Percentiles rank a stretch among this genome's conserved stretches.
Evolutionary conservation across 345 rosid species (phyloP).

Genomic region (Mercurialis annua): DNA sequence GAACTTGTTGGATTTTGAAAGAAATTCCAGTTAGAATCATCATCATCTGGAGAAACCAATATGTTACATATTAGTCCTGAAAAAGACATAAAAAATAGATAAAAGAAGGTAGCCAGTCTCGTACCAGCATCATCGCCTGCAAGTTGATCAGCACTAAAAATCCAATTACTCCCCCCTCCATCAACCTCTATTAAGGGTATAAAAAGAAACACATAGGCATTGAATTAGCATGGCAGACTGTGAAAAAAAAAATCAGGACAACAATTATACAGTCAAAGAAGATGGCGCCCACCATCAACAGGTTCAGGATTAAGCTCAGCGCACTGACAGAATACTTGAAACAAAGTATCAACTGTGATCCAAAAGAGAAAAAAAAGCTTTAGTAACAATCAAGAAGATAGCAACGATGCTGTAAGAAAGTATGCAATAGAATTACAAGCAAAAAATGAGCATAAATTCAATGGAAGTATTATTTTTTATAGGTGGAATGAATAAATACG

Average conservation of each 20-base stretch:
- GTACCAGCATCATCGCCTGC: slow-evolving; percentile 50
- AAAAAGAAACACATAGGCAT: background rate
- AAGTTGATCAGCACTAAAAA: slow-evolving; percentile 81
- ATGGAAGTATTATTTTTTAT: background rate
- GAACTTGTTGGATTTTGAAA: slow-evolving; percentile 49
- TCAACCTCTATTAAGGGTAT: slow-evolving; percentile 37
- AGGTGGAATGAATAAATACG: slow-evolving; percentile 38
- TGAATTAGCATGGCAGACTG: background rate
- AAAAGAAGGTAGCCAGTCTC: background rate
- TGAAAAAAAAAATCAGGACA: background rate
- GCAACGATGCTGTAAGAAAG: background rate
- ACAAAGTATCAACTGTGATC: slow-evolving; percentile 72
- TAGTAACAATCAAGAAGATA: background rate
- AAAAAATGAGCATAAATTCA: background rate
- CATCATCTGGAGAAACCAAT: slow-evolving; percentile 35
- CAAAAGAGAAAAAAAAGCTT: background rate
- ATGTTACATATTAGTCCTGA: background rate
- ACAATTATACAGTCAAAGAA: background rate
- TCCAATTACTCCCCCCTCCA: slow-evolving; percentile 56
- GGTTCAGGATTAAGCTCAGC: slow-evolving; percentile 96
- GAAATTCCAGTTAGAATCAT: slow-evolving; percentile 49
- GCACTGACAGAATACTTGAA: slow-evolving; percentile 81
- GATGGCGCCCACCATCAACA: slow-evolving; percentile 51
- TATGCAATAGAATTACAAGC: background rate
- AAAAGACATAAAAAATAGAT: background rate